Conservation (phyloP, 257 asterid species). For the Nicotiana tomentosiformis region DNA sequence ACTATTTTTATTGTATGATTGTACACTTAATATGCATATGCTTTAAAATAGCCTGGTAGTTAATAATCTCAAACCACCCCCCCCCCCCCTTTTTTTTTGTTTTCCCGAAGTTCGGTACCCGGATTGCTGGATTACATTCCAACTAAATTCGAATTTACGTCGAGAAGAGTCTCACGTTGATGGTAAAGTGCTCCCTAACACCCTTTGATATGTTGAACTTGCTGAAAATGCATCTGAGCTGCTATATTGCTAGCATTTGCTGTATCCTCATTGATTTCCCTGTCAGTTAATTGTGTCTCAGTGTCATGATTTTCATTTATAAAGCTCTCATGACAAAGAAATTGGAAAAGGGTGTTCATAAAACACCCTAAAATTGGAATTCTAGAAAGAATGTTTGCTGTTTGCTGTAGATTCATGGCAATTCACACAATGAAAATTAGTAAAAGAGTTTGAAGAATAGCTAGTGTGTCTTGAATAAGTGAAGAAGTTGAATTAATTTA, state of each 20-base stretch:
- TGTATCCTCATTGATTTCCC: not conserved
- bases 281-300: not conserved
- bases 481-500: not conserved
- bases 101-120: no score
- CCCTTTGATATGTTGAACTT: slow-evolving; percentile 13
- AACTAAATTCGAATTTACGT: no score
- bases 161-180: no score
- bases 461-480: not conserved
- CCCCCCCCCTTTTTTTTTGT: no score
- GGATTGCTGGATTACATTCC: no score
- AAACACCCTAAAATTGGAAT: slow-evolving; percentile 1
- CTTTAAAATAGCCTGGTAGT: not conserved
- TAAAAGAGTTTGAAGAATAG: not conserved
- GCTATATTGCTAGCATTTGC: slow-evolving; percentile 9
- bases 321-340: not conserved
- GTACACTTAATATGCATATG: not conserved
- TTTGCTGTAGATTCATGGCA: not conserved
- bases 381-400: not conserved
- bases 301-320: not conserved
- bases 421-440: not conserved
- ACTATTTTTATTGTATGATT: not conserved
- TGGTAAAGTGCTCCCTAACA: no score
- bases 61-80: no score
- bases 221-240: slow-evolving; percentile 38
- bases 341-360: not conserved